These are phyloP conservation scores for Candida piceae DNA, from an alignment of 805 yeast genomes.

Conservation along the genomic window DNA sequence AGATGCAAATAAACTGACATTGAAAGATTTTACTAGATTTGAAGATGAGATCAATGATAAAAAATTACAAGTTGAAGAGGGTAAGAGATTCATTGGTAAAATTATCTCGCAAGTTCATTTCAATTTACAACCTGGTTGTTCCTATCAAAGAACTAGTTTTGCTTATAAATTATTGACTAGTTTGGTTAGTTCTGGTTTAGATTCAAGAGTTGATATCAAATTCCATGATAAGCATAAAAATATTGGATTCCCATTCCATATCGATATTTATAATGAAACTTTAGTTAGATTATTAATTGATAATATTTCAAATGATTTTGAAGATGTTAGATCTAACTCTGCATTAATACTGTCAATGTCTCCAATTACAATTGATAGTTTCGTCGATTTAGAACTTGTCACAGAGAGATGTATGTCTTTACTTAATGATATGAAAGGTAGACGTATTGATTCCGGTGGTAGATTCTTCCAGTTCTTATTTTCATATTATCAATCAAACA, in stretches of 20 bases:
- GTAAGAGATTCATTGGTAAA: conserved; percentile 37
- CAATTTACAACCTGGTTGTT: conserved; percentile 47
- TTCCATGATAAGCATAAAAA: conserved; percentile 38
- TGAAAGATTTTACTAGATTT: conserved; percentile 30
- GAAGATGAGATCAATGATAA: conserved; percentile 33
- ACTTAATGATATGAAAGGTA: conserved; percentile 42
- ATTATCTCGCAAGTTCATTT: conserved; percentile 8
- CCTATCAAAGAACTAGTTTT: conserved; percentile 48
- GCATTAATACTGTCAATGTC: conserved; percentile 41
- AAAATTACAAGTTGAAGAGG: conserved; percentile 25
- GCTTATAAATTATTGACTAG: conserved; percentile 43
- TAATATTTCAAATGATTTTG: conserved; percentile 64
- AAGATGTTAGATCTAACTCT: conserved; percentile 62
- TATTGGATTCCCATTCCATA: conserved; percentile 43
- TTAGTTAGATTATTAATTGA: conserved; percentile 50
- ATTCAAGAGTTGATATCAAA: conserved; percentile 34
- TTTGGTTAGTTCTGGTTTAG: conserved; percentile 53
- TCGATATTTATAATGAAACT: conserved; percentile 36
- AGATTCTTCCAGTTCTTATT: conserved; percentile 52
- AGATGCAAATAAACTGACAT: conserved; percentile 40
- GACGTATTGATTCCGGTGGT: conserved; percentile 79
- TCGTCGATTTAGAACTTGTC: conserved; percentile 18
- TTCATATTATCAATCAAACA: conserved; percentile 25
- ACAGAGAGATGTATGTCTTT: conserved; percentile 22
- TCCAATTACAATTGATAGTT: conserved; percentile 29